phyloP scores from a whole-genome alignment of 169 alveolate genomes.

The Plasmodium malariae region DNA sequence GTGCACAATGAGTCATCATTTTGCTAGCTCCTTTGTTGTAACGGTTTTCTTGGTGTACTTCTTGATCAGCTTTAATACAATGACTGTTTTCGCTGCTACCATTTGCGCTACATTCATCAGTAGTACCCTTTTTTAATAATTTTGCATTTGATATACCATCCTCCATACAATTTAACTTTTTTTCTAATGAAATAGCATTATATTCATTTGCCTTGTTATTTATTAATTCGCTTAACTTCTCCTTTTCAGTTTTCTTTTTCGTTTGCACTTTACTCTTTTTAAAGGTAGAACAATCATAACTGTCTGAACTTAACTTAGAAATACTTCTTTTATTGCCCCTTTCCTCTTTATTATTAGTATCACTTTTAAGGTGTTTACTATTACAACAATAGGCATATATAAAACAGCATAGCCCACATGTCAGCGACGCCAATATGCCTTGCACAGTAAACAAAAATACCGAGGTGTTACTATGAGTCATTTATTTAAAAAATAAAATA shows the following conservation, averaged over 20 bases:
- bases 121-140: neutral
- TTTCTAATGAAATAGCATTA: neutral
- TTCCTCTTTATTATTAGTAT: neutral
- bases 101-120: neutral
- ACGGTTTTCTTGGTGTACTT: neutral
- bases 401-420: constrained; percentile 70
- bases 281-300: neutral
- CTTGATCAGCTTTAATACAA: neutral
- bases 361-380: constrained; percentile 5
- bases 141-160: neutral
- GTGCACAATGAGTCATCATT: neutral
- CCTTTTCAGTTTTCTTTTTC: constrained; percentile 9
- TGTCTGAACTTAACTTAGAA: constrained; percentile 20
- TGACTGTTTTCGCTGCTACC: neutral
- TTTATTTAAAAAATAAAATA: neutral
- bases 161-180: neutral
- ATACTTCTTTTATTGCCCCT: constrained; percentile 62
- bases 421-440: constrained; percentile 60
- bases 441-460: constrained; percentile 59
- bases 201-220: neutral
- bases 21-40: neutral
- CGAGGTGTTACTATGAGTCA: constrained; percentile 44
- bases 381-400: constrained; percentile 64
- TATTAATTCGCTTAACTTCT: neutral
- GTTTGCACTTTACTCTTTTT: constrained; percentile 42